These are phyloP conservation scores for Candida gigantensis DNA, from an alignment of 1,139 yeast species.

Conservation along the genomic window DNA sequence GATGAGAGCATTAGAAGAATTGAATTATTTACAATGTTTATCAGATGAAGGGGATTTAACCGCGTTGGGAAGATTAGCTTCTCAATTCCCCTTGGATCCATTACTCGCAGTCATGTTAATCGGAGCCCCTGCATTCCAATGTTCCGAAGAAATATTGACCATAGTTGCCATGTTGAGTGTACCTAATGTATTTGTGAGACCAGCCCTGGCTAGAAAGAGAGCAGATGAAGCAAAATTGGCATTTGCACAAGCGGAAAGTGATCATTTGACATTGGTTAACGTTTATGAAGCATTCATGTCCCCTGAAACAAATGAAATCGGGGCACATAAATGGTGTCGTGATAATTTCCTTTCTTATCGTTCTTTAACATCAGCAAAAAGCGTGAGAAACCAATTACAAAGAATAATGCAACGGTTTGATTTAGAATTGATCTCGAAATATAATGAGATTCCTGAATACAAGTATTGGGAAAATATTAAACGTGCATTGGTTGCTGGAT, in stretches of 20 bases:
- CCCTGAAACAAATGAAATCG: constrained; percentile 63
- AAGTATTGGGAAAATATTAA: constrained; percentile 75
- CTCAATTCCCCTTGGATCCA: constrained; percentile 95
- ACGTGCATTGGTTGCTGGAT: constrained; percentile 88
- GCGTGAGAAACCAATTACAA: constrained; percentile 79
- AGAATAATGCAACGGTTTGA: constrained; percentile 83
- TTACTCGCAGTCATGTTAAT: constrained; percentile 91
- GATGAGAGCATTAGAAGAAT: constrained; percentile 98
- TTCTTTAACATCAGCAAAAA: constrained; percentile 80
- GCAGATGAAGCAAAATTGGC: constrained; percentile 90
- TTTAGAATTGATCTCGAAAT: constrained; percentile 69
- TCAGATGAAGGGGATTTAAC: constrained; percentile 93
- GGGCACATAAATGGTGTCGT: constrained; percentile 83
- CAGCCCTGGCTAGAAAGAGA: constrained; percentile 80
- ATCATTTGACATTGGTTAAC: constrained; percentile 85
- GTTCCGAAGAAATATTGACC: constrained; percentile 86
- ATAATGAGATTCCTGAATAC: constrained; percentile 67
- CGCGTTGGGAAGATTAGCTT: constrained; percentile 82
- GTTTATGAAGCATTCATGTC: constrained; percentile 83
- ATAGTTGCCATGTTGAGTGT: constrained; percentile 90
- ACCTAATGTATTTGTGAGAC: constrained; percentile 93
- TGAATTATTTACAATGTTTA: constrained; percentile 84
- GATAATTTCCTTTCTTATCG: constrained; percentile 84
- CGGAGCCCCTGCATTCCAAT: constrained; percentile 78
- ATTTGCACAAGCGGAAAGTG: constrained; percentile 95